phyloP scores from a whole-genome alignment of 164 flowering plant genomes.

The Stephania cephalantha region DNA sequence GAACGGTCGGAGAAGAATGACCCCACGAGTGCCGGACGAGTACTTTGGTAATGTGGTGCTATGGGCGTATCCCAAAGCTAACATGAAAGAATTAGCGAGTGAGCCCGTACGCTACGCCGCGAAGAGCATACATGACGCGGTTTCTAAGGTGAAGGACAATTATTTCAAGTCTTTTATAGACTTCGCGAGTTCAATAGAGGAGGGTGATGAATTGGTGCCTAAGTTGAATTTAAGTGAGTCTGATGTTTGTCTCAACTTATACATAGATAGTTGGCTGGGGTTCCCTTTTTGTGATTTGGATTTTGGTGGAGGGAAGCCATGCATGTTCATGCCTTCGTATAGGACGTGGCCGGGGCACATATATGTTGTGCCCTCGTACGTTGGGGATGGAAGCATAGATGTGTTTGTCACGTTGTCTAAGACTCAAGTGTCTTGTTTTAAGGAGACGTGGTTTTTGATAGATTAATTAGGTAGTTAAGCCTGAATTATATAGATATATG shows the following conservation, averaged over 20 bases:
- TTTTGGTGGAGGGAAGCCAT: not conserved
- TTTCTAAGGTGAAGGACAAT: not conserved
- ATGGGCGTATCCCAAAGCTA: not conserved
- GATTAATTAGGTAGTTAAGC: not conserved
- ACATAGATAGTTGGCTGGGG: constrained; percentile 1
- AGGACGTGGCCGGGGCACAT: not conserved
- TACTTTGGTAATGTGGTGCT: not conserved
- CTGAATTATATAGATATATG: too few relatives aligned
- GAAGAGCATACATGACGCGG: not conserved
- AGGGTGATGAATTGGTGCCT: not conserved
- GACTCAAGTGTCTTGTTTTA: not conserved
- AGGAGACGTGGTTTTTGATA: not conserved
- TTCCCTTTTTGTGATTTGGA: not conserved
- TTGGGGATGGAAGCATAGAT: constrained; percentile 1
- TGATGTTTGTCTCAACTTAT: not conserved
- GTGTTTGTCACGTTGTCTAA: not conserved
- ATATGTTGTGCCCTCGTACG: constrained; percentile 1
- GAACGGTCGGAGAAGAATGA: not conserved
- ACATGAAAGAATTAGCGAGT: not conserved
- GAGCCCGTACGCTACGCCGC: not conserved
- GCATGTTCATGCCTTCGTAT: not conserved
- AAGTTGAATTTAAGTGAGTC: not conserved
- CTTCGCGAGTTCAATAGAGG: not conserved
- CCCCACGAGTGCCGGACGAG: not conserved
- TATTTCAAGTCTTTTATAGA: constrained; percentile 6